A percentile compares a stretch with the other conserved stretches of the same genome.
Conservation (phyloP, 495 filamentous ascomycete species). For the Penicillium macrosclerotiorum region DNA sequence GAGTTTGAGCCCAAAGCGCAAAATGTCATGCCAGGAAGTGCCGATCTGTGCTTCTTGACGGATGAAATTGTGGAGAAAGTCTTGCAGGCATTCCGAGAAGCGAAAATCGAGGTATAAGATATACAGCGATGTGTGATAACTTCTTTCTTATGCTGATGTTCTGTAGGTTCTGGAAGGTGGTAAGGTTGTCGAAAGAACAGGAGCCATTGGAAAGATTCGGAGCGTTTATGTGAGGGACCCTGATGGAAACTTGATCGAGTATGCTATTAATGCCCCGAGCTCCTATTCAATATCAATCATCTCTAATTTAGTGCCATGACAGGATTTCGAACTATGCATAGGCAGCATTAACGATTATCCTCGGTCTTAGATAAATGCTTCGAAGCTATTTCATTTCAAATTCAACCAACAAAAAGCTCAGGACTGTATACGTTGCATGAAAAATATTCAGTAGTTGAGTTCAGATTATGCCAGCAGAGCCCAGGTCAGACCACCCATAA, state of each 20-base stretch:
- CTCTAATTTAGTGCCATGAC: not conserved
- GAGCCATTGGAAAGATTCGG: slow-evolving; percentile 46
- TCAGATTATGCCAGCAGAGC: not conserved
- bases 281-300: not conserved
- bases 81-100: slow-evolving; percentile 28
- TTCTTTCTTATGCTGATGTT: slow-evolving; percentile 3
- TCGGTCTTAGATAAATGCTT: too few species aligned
- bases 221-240: slow-evolving; percentile 57
- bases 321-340: slow-evolving; percentile 26
- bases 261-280: too few species aligned
- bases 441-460: too few species aligned
- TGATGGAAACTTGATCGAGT: slow-evolving; percentile 59
- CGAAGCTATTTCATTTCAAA: too few species aligned
- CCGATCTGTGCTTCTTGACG: slow-evolving; percentile 55
- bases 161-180: slow-evolving; percentile 38
- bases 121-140: not conserved
- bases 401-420: too few species aligned
- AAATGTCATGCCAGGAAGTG: slow-evolving; percentile 45
- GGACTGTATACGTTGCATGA: too few species aligned
- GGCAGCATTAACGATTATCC: too few species aligned
- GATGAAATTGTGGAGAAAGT: slow-evolving; percentile 41
- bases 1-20: slow-evolving; percentile 56
- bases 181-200: slow-evolving; percentile 48
- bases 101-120: slow-evolving; percentile 34
- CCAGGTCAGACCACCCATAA: slow-evolving; percentile 1